Base-by-base conservation (phyloP, 129 eudicot genomes). In the Centella asiatica region DNA sequence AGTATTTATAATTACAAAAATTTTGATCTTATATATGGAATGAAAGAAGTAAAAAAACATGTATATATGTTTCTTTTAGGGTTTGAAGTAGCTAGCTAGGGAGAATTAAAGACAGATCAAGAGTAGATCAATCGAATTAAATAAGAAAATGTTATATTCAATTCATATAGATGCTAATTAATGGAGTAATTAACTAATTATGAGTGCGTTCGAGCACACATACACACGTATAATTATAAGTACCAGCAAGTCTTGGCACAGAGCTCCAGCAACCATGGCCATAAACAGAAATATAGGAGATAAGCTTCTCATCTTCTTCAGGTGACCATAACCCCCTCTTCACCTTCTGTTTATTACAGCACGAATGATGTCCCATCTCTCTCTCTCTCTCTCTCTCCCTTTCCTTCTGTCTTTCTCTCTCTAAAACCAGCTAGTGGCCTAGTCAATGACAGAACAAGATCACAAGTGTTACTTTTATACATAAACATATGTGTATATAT, bases 261-360 rank as follows among this genome's bases (percentile, higher is more conserved):
- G 87, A 75, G 76, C 95, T 89, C 97, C 97, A 89, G 60, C 83
- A 82, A 40, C 90, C 95, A 85, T 89, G 97, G 68, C 95, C 95
- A 66, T 80, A 81, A 25, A 78, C 71, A 42, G 90, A 58, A 60
- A 85, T 89, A 79, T 85, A 81, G 77, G 59, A 76, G 61, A 81
- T 75, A 73, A 88, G 96, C 49, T 88, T 88, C 75, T 84, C 87
- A 55, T 88, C 96, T 77, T 88, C 96, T 36, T 88, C 93, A 13
- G 96, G 96, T 42, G 96, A 88, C 96, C 96, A 88, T 1, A 84
- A 52, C 0, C 96, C 96, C 52, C 89, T 79, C 82, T 84, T 88
- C 51, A 88, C 97, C 47, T 85, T 82, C 57, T 89, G 90, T 52
- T 83, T 89, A 80, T 82, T 89, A 83, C 97, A 89, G 71, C 97